Conservation (phyloP, 2,329 filamentous ascomycete genomes). For the Scedosporium dehoogii region DNA sequence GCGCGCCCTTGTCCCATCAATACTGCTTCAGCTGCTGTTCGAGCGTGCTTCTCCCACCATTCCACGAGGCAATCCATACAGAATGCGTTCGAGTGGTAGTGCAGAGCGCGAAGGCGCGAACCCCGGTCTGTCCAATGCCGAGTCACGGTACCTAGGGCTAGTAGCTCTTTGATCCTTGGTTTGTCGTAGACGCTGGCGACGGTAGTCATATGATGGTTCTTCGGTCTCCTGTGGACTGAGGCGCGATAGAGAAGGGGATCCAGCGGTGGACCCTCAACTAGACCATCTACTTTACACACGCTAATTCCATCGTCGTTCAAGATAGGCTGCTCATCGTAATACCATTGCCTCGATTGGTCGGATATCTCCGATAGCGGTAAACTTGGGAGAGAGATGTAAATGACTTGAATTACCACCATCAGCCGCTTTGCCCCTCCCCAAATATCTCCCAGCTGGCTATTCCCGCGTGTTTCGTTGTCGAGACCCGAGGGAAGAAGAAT, state of each 20-base stretch:
- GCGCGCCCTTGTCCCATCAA: background rate
- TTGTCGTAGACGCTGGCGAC: conserved; percentile 1
- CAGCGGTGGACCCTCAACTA: background rate
- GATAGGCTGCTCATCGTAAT: background rate
- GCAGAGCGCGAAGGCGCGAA: background rate
- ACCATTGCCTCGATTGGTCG: background rate
- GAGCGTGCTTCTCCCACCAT: conserved; percentile 1
- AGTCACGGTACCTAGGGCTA: background rate
- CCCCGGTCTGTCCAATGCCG: background rate
- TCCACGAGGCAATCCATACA: conserved; percentile 6
- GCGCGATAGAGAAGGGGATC: background rate
- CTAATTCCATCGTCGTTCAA: background rate
- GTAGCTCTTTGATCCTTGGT: background rate
- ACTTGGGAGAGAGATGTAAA: background rate
- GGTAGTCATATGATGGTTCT: background rate
- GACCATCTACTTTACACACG: background rate
- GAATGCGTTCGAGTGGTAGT: conserved; percentile 3
- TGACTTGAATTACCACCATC: conserved; percentile 2
- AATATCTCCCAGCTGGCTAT: background rate
- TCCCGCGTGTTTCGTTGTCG: background rate
- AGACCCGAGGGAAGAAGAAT: background rate
- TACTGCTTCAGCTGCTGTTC: background rate
- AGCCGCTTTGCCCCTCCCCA: background rate
- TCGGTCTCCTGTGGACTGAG: background rate
- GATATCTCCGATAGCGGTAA: background rate